phyloP scores from a whole-genome alignment of 805 yeast species.

The Candida dendrica region DNA sequence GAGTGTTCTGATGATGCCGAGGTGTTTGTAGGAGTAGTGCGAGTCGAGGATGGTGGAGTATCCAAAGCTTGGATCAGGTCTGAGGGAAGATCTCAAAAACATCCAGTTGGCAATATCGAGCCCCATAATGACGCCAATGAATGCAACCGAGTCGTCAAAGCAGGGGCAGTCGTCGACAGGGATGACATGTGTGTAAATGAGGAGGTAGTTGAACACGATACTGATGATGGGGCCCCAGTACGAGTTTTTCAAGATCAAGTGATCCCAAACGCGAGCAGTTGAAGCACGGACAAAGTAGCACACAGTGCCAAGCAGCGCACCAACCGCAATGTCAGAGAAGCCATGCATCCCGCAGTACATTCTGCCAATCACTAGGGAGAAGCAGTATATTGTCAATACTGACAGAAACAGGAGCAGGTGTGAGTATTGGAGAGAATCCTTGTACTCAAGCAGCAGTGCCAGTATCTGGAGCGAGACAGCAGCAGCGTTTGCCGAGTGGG shows the following conservation, averaged over 20 bases:
- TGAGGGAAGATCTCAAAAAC: slow-evolving; percentile 16
- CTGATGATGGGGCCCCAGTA: slow-evolving; percentile 27
- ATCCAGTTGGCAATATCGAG: slow-evolving; percentile 38
- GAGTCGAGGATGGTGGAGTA: slow-evolving; percentile 26
- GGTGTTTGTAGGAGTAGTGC: slow-evolving; percentile 31
- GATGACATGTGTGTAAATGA: slow-evolving; percentile 65
- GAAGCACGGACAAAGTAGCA: slow-evolving; percentile 42
- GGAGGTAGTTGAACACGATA: slow-evolving; percentile 33
- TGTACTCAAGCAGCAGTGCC: slow-evolving; percentile 14
- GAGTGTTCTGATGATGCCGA: slow-evolving; percentile 35
- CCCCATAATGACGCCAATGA: slow-evolving; percentile 82
- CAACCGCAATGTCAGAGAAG: slow-evolving; percentile 63
- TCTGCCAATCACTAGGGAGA: slow-evolving; percentile 70
- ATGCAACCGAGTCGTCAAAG: slow-evolving; percentile 91
- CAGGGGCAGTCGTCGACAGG: slow-evolving; percentile 96
- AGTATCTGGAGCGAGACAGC: slow-evolving; percentile 57
- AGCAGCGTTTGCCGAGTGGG: slow-evolving; percentile 93
- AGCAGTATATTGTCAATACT: slow-evolving; percentile 38
- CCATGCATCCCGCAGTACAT: slow-evolving; percentile 98
- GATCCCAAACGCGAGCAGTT: slow-evolving; percentile 39
- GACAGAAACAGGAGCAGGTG: slow-evolving; percentile 1
- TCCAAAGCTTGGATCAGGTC: slow-evolving; percentile 8
- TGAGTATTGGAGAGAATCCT: too few species aligned
- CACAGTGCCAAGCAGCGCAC: slow-evolving; percentile 53
- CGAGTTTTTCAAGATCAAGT: slow-evolving; percentile 26